Base-by-base conservation (phyloP, 2,329 filamentous ascomycete genomes). In the Claviceps sp. region DNA sequence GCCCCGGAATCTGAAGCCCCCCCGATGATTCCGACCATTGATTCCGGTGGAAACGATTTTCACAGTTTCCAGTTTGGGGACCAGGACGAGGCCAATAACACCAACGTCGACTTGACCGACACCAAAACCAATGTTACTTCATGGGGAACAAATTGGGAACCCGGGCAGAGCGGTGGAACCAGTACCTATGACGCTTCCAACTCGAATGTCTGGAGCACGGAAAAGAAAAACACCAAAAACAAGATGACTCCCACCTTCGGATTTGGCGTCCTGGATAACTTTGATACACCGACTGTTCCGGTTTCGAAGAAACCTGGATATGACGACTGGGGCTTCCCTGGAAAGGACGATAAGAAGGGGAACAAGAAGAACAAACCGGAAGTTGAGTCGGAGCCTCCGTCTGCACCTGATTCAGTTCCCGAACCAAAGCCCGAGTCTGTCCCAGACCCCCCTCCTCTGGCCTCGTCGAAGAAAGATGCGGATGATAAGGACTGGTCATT, bases 51-150 rank as follows among this genome's bases (percentile, higher is more conserved):
- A n/a, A 65, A 67, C 49, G 57, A 64, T 5, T 87, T 87, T 58
- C 75, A 85, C 45, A 82, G 87, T 30, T 80, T 89, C 57, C 85
- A 80, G 59, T 66, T 88, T 26, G 63, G 64, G n/a, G 76, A 82
- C 57, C 81, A 84, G 52, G 62, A 67, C 26, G 72, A 70, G n/a
- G 77, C 79, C 1, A 77, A 78, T 52, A 77, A 82, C 55, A 61
- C 81, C 14, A 75, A 71, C 54, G 74, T 81, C 58, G 75, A 74
- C 48, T 63, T 69, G n/a, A 67, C 69, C 24, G 70, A 70, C 40
- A 62, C 62, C 13, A 76, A 76, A 56, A 61, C 65, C 41, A 54
- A 61, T 42, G 75, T 85, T 58, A 74, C 79, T 48, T 68, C 71
- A 41, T 85, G 81, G 79, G 79, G 79, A 37, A 73, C 74, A 54